Evolutionary conservation across 2,329 filamentous ascomycete genomes (phyloP).

Genomic region (Trichophyton simii): DNA sequence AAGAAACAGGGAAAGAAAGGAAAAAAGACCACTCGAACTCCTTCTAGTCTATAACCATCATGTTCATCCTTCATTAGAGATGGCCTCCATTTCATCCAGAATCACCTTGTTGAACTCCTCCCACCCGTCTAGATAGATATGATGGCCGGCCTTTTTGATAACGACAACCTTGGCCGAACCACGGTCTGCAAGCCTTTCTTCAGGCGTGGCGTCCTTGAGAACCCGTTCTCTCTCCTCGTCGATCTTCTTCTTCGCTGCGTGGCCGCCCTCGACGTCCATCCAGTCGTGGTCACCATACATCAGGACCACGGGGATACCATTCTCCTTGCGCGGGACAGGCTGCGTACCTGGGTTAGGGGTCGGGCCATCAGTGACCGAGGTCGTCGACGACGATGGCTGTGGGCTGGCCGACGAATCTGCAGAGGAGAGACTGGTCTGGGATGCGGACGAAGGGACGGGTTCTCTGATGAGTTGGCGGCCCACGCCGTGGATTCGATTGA

Average conservation of each 20-base stretch:
- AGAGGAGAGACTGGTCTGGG: conserved; percentile 11
- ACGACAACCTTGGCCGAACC: conserved; percentile 73
- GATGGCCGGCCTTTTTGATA: conserved; percentile 58
- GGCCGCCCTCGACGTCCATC: conserved; percentile 90
- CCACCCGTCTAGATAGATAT: conserved; percentile 58
- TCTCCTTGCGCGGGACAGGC: conserved; percentile 35
- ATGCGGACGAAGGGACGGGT: conserved; percentile 1
- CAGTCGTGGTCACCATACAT: conserved; percentile 98
- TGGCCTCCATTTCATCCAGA: conserved; percentile 53
- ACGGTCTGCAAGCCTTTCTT: conserved; percentile 56
- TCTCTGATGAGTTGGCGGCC: conserved; percentile 53
- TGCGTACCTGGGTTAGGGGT: conserved; percentile 8
- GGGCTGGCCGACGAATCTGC: conserved; percentile 12
- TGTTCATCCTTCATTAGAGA: conserved; percentile 24
- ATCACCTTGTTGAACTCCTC: conserved; percentile 58
- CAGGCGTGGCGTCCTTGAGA: conserved; percentile 41
- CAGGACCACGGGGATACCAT: conserved; percentile 69
- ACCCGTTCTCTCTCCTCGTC: conserved; percentile 51
- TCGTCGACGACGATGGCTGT: neutral
- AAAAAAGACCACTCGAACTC: neutral
- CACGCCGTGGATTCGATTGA: conserved; percentile 73
- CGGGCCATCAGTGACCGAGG: neutral
- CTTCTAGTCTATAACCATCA: neutral
- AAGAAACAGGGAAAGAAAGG: neutral
- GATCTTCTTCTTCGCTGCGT: conserved; percentile 66